Conservation (phyloP, 306 rosid genomes). For the Hippophae gyantsensis region DNA sequence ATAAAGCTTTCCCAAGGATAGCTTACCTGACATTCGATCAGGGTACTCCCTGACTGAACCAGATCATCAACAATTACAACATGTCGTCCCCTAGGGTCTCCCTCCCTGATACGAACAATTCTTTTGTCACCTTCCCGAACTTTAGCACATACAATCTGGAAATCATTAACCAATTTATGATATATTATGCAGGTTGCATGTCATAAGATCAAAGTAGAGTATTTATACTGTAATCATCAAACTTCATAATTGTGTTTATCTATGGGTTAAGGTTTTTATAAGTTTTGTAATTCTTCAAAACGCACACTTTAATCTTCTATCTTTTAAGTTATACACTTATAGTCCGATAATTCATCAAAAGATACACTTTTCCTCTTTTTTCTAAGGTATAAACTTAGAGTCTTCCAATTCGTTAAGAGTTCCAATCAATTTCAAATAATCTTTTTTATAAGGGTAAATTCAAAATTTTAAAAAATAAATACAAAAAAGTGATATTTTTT, state of each 20-base stretch:
- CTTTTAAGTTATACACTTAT: too few relatives aligned
- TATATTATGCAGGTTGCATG: background rate
- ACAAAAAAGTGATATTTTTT: too few relatives aligned
- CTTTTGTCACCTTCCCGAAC: conserved; percentile 95
- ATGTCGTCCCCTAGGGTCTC: conserved; percentile 79
- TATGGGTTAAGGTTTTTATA: too few relatives aligned
- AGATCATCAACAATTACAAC: conserved; percentile 94
- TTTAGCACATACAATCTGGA: conserved; percentile 90
- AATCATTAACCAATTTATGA: conserved; percentile 8
- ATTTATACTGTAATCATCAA: background rate
- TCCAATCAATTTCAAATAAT: too few relatives aligned
- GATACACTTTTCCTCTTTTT: too few relatives aligned
- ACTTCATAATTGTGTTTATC: background rate
- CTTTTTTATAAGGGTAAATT: too few relatives aligned
- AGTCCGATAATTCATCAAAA: too few relatives aligned
- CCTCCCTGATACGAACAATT: conserved; percentile 91
- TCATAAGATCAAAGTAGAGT: background rate
- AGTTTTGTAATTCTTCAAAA: too few relatives aligned
- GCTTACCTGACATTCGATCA: conserved; percentile 90
- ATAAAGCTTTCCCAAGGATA: background rate
- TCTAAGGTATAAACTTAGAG: too few relatives aligned
- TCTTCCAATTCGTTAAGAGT: too few relatives aligned
- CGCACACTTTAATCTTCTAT: too few relatives aligned
- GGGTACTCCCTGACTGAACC: conserved; percentile 97
- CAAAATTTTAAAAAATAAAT: too few relatives aligned